Evolutionary conservation across 495 filamentous ascomycete species (phyloP), one percentile per base, ranked within the genome.

Genomic region (Hypoxylon fuscum): DNA sequence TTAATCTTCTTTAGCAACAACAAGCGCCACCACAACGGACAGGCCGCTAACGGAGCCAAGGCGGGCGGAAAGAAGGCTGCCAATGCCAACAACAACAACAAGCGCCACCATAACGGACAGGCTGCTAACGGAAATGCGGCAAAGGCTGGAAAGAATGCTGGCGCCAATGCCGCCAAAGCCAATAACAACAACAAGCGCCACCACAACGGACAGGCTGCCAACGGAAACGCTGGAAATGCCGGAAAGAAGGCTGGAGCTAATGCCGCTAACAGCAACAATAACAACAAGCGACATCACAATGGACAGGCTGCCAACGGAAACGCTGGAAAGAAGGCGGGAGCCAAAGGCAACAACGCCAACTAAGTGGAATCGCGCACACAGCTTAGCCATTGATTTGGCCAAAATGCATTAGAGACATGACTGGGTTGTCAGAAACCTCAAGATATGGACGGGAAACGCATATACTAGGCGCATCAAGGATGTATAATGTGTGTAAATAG

Each of bases 11-110:
- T n/a, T 32, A 66, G 56, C 46, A 59, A 68, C 59, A 57, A 57
- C 32, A 70, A 70, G 59, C 50, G 68, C 38, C 64, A 70, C 52
- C 68, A 70, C 31, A 46, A 49, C 9, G 68, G 68, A 9, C 42
- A 67, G 17, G 49, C 41, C 4, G 59, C 68, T 12, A 67, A 61
- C 22, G 21, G 11, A 9, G 41, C 43, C 12, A 56, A 55, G 25
- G 25, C 50, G 50, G 49, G 37, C 42, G 21, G 29, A 44, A 27
- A 27, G 25, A 8, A 27, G 3, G 25, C 8, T 14, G 59, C 53
- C 15, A 21, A 27, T 15, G 49, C 48, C 29, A 27, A 27, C 25
- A 27, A 27, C 48, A 32, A 18, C n/a, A 27, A 31, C 20, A 42
- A 27, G 35, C 35, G 35, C 18, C 32, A 55, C 23, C 21, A 31